phyloP scores from a whole-genome alignment of 2,329 filamentous ascomycete species.

The Rugonectria rugulosa region DNA sequence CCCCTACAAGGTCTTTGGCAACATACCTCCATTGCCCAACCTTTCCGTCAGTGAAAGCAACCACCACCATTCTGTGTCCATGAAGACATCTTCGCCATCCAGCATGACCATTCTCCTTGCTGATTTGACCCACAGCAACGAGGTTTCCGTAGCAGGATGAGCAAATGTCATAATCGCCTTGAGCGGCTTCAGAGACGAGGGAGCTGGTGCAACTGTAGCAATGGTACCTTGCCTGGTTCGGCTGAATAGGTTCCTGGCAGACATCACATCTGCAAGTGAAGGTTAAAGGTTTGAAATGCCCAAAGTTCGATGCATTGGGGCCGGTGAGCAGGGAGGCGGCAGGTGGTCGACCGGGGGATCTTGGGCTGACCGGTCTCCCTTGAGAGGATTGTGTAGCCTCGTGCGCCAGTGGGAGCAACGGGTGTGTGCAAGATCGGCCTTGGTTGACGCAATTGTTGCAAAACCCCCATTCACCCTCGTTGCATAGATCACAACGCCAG shows the following conservation, averaged over 20 bases:
- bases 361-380: slow-evolving; percentile 50
- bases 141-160: slow-evolving; percentile 77
- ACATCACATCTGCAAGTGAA: slow-evolving; percentile 82
- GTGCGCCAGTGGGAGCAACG: slow-evolving; percentile 78
- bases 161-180: slow-evolving; percentile 90
- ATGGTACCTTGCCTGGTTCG: slow-evolving; percentile 76
- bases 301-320: slow-evolving; percentile 54
- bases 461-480: slow-evolving; percentile 94
- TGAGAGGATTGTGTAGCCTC: slow-evolving; percentile 48
- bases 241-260: slow-evolving; percentile 76
- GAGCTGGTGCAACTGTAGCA: slow-evolving; percentile 75
- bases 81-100: slow-evolving; percentile 86
- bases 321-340: slow-evolving; percentile 59
- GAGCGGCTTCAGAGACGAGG: slow-evolving; percentile 53
- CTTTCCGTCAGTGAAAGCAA: slow-evolving; percentile 75
- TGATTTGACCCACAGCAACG: slow-evolving; percentile 69
- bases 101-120: slow-evolving; percentile 74
- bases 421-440: slow-evolving; percentile 81
- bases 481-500: slow-evolving; percentile 88
- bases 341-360: slow-evolving; percentile 54
- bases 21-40: slow-evolving; percentile 74
- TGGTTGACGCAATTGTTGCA: slow-evolving; percentile 88
- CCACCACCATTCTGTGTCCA: slow-evolving; percentile 84
- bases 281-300: slow-evolving; percentile 70
- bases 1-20: slow-evolving; percentile 79